Conservation (phyloP, 73 alveolate species). For the Paraurostyla sp. region DNA sequence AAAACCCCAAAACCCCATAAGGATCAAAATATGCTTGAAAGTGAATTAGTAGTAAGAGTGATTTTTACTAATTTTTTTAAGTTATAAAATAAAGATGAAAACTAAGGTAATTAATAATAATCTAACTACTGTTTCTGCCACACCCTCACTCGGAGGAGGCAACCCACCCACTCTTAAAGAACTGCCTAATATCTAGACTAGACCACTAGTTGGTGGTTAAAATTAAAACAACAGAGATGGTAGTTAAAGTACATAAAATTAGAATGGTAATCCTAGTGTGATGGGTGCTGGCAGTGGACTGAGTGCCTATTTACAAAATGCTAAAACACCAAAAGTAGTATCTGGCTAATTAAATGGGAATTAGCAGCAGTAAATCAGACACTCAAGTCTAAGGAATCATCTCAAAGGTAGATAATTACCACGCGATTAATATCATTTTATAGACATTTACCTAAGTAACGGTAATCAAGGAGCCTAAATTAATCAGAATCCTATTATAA, state of each 20-base stretch:
- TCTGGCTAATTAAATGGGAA: too few relatives aligned
- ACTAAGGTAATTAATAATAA: constrained; percentile 43
- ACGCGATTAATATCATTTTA: not conserved
- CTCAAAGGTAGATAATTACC: constrained; percentile 5
- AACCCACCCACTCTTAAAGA: not conserved
- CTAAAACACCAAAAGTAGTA: not conserved
- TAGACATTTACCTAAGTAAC: constrained; percentile 32
- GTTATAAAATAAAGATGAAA: constrained; percentile 48
- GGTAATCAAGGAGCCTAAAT: not conserved
- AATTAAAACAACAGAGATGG: not conserved
- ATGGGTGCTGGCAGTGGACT: constrained; percentile 32
- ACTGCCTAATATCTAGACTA: constrained; percentile 39
- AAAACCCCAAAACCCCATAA: constrained; percentile 21
- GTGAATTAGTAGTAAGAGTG: not conserved
- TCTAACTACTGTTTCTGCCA: not conserved
- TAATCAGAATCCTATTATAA: not conserved
- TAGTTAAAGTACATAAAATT: not conserved
- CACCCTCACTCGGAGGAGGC: not conserved
- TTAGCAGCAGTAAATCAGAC: constrained; percentile 9
- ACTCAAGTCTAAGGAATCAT: constrained; percentile 41
- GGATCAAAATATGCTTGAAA: not conserved
- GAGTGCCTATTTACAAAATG: constrained; percentile 21
- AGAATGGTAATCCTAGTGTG: not conserved
- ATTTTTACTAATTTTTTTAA: not conserved
- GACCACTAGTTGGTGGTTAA: constrained; percentile 8